Percentiles rank a stretch among this genome's conserved stretches.
These are phyloP conservation scores for Alternaria sp. DNA, from an alignment of 2,329 filamentous ascomycete genomes.

Conservation along the genomic window DNA sequence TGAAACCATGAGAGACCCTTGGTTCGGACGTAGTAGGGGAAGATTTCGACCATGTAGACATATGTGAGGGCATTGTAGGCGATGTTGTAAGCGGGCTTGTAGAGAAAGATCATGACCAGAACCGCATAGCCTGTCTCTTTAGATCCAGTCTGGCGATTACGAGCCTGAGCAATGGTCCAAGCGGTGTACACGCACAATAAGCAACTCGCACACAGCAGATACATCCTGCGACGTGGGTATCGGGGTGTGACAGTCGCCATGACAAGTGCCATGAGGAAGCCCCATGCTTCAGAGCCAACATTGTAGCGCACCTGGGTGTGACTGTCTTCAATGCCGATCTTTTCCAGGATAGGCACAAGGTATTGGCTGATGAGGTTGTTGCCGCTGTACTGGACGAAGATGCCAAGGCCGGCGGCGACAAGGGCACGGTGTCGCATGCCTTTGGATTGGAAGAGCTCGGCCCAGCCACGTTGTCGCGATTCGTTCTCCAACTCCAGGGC, in stretches of 20 bases:
- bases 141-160: slow-evolving; percentile 55
- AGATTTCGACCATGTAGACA: slow-evolving; percentile 60
- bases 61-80: slow-evolving; percentile 65
- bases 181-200: slow-evolving; percentile 44
- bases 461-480: slow-evolving; percentile 59
- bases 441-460: slow-evolving; percentile 66
- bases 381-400: slow-evolving; percentile 72
- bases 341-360: slow-evolving; percentile 65
- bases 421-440: slow-evolving; percentile 70
- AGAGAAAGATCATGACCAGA: slow-evolving; percentile 60
- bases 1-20: slow-evolving; percentile 64
- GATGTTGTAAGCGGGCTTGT: slow-evolving; percentile 60
- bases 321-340: slow-evolving; percentile 63
- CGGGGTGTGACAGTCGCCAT: slow-evolving; percentile 63
- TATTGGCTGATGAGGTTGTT: slow-evolving; percentile 71
- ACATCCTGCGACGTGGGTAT: slow-evolving; percentile 63
- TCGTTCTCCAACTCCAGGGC: slow-evolving; percentile 66
- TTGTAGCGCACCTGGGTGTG: slow-evolving; percentile 52
- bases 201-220: slow-evolving; percentile 53
- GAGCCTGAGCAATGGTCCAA: slow-evolving; percentile 54
- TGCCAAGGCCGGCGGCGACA: slow-evolving; percentile 66
- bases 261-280: slow-evolving; percentile 62
- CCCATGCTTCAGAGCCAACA: slow-evolving; percentile 65
- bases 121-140: slow-evolving; percentile 50
- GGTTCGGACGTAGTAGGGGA: slow-evolving; percentile 58